Percentiles rank a stretch among this genome's conserved stretches.
Evolutionary conservation across 2,329 filamentous ascomycete species (phyloP).

Genomic region (Cercospora sp.): DNA sequence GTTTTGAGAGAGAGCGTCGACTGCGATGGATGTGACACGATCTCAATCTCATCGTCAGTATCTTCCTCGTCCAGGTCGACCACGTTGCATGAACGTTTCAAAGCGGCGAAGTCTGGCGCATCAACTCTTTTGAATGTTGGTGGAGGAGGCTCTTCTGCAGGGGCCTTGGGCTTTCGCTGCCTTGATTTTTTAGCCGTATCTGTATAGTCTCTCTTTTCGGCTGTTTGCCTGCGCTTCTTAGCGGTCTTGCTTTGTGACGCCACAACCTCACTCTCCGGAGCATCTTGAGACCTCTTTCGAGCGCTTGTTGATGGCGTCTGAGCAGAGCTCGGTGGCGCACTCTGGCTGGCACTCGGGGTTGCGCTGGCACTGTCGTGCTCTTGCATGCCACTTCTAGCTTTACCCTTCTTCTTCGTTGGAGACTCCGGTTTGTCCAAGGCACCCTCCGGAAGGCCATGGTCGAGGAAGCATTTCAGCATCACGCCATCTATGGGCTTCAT

Average conservation of each 20-base stretch:
- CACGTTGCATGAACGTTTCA: background rate
- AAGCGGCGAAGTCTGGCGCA: conserved; percentile 9
- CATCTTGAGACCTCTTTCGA: background rate
- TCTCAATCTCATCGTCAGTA: background rate
- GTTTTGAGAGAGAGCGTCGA: background rate
- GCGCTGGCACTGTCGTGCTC: conserved; percentile 49
- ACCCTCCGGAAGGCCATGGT: conserved; percentile 33
- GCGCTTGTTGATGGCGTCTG: background rate
- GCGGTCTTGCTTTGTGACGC: background rate
- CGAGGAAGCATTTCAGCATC: conserved; percentile 39
- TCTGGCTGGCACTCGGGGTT: background rate
- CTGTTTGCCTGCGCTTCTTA: conserved; percentile 7
- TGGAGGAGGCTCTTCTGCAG: background rate
- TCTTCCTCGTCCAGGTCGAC: conserved; percentile 14
- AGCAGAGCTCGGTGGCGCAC: background rate
- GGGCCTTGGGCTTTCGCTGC: background rate
- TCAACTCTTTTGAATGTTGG: conserved; percentile 12
- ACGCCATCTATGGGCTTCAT: conserved; percentile 40
- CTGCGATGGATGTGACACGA: background rate
- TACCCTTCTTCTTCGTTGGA: conserved; percentile 8
- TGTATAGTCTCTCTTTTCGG: background rate
- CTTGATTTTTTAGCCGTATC: background rate
- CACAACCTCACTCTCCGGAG: background rate
- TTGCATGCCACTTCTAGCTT: conserved; percentile 41
- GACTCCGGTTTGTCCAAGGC: conserved; percentile 13